Evolutionary conservation across 2,329 filamentous ascomycete genomes (phyloP), one percentile per base, ranked within the genome.

Genomic region (Blumeria graminis): DNA sequence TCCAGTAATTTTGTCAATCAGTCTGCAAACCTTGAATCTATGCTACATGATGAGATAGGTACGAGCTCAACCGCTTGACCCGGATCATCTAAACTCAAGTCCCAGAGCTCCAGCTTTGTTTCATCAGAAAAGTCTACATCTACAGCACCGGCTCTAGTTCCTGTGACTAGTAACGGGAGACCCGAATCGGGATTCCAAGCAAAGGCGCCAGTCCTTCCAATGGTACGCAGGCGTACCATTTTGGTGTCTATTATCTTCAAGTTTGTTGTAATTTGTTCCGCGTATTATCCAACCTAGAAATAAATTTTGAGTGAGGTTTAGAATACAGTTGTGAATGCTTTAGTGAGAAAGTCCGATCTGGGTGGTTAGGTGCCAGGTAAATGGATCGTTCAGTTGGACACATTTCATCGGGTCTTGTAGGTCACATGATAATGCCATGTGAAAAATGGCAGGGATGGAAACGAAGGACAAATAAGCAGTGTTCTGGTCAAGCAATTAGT

Each of bases 41-140:
- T 88, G 68, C 75, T 81, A 66, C 96, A 80, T 70, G 82, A 90
- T 60, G 81, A 84, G 65, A 88, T 73, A 59, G 92, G 88, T 69
- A 89, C 82, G 57, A 95, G 80, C 72, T 96, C 92, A 56, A 86
- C 74, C 56, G 81, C 81, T 65, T 85, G 81, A 59, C 84, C 76
- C 60, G 79, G 71, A 69, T 81, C 80, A 69, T 93, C 86, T 62
- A 96, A 75, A 66, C 80, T 82, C 62, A 98, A 75, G 70, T 96
- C 87, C 92, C 92, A 98, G 59, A 98, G 76, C 73, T 98, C 92
- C 57, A 98, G 74, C 72, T 90, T 90, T 61, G 88, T 95, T 69
- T 96, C 89, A 69, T 92, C 92, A 33, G 92, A 96, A 71, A 98
- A 98, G 70, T 96, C 89, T 64, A 86, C 89, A 70, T 94, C 88